These are phyloP conservation scores for Metarhizium guizhouense DNA, from an alignment of 2,329 filamentous ascomycete genomes.

Conservation along the genomic window DNA sequence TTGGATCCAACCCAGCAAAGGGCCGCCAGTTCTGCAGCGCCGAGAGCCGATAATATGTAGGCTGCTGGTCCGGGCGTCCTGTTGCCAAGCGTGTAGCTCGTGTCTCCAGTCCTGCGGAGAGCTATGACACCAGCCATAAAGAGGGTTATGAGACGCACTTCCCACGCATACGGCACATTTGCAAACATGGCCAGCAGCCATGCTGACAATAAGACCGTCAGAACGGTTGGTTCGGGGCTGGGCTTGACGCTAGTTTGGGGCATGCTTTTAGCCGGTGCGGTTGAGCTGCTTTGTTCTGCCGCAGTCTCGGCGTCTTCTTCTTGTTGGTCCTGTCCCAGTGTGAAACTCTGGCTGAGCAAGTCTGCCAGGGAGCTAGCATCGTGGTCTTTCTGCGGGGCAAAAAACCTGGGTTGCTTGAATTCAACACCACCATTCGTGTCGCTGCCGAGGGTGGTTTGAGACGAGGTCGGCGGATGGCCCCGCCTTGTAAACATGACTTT, in stretches of 20 bases:
- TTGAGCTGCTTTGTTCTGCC: neutral
- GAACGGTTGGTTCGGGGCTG: conserved; percentile 10
- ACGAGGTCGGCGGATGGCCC: conserved; percentile 7
- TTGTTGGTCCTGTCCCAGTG: conserved; percentile 22
- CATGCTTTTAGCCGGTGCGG: neutral
- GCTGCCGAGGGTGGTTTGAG: conserved; percentile 4
- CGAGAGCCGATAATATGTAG: conserved; percentile 18
- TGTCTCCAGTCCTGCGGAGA: conserved; percentile 19
- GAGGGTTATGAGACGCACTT: conserved; percentile 18
- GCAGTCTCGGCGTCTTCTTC: neutral
- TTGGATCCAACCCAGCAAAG: conserved; percentile 25
- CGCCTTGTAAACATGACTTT: conserved; percentile 41
- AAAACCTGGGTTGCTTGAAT: conserved; percentile 54
- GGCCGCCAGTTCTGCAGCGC: conserved; percentile 21
- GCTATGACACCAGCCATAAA: conserved; percentile 20
- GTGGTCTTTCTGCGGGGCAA: conserved; percentile 33
- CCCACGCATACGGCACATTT: conserved; percentile 16
- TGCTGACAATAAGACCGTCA: conserved; percentile 13
- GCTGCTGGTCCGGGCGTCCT: conserved; percentile 11
- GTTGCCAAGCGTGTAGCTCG: conserved; percentile 10
- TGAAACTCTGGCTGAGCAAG: conserved; percentile 35
- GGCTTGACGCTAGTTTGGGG: neutral
- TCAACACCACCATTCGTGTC: conserved; percentile 21
- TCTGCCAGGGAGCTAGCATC: conserved; percentile 35
- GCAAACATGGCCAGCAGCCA: conserved; percentile 17